phyloP scores from a whole-genome alignment of 208 protist genomes.

The Acanthamoeba royreba region DNA sequence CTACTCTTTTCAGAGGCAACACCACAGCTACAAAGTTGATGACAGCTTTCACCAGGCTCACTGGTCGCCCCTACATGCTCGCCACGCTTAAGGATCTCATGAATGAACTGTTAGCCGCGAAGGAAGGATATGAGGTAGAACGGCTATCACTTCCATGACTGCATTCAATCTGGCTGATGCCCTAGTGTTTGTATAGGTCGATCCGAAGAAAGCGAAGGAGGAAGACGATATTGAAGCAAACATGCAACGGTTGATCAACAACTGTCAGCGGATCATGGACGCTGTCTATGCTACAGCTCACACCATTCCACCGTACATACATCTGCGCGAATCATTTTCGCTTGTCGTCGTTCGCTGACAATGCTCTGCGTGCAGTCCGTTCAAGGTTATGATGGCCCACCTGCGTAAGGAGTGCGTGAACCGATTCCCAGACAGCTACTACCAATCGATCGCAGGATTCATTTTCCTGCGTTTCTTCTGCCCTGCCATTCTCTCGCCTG shows the following conservation, averaged over 20 bases:
- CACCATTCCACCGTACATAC: background rate
- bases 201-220: background rate
- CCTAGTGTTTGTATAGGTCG: too few species aligned
- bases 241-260: background rate
- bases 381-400: slow-evolving; percentile 50
- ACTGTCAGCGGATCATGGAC: background rate
- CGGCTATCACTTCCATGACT: background rate
- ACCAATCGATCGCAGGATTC: slow-evolving; percentile 70
- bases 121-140: slow-evolving; percentile 55
- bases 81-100: slow-evolving; percentile 49
- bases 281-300: background rate
- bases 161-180: too few species aligned
- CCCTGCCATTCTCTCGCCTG: slow-evolving; percentile 63
- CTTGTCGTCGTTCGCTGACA: background rate
- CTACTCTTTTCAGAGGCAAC: slow-evolving; percentile 68
- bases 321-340: background rate
- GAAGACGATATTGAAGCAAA: background rate
- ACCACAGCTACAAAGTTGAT: slow-evolving; percentile 67
- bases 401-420: slow-evolving; percentile 59
- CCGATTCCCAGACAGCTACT: slow-evolving; percentile 54
- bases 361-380: background rate
- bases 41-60: slow-evolving; percentile 62
- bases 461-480: slow-evolving; percentile 72
- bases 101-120: slow-evolving; percentile 39
- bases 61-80: slow-evolving; percentile 50